Base-by-base conservation (phyloP, 495 filamentous ascomycete genomes). In the Cairneyella variabilis region DNA sequence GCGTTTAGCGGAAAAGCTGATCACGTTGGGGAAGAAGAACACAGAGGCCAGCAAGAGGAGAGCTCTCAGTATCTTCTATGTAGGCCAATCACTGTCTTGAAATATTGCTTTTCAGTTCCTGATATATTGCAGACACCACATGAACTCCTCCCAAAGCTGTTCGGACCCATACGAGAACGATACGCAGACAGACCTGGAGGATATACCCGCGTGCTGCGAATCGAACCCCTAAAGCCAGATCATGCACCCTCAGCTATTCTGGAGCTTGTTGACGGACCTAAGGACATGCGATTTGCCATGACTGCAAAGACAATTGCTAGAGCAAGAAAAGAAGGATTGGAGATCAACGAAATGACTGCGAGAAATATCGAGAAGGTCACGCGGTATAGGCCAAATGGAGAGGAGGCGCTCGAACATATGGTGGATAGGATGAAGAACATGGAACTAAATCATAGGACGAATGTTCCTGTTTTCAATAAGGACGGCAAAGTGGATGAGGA, bases 201-300 rank as follows among this genome's bases (percentile, higher is more conserved):
- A 9, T 98, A 97, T 75, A 98, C 93, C 14, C 88, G 93, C 16
- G 88, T 98, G 3, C 82, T 96, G 7, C 87, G 89, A 44, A 87
- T 93, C 51, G 91, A 96, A 68, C 80, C 62, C 23, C 69, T 84
- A 64, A 74, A 80, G 57, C 69, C 76, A 48, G 90, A 96, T 65
- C 89, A 95, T 72, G 92, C 89, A 3, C 77, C 83, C 28, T 87
- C 83, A 18, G 93, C 93, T 0, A 95, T 98, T 59, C 80, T 98
- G n/a, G 93, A 97, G 69, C 78, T 98, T 11, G 90, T 97, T 39
- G 93, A 98, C 66, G 92, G 92, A 37, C 92, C 91, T 14, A 88
- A 84, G 69, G 93, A 98, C 70, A 89, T 96, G 79, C 85, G 91
- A 2, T 97, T 98, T 72, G 86, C 87, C 48, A 83, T 97, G 76